Percentiles rank a stretch among this genome's conserved stretches.
Conservation (phyloP, 768 basidiomycete species). For the Inosperma sp. region DNA sequence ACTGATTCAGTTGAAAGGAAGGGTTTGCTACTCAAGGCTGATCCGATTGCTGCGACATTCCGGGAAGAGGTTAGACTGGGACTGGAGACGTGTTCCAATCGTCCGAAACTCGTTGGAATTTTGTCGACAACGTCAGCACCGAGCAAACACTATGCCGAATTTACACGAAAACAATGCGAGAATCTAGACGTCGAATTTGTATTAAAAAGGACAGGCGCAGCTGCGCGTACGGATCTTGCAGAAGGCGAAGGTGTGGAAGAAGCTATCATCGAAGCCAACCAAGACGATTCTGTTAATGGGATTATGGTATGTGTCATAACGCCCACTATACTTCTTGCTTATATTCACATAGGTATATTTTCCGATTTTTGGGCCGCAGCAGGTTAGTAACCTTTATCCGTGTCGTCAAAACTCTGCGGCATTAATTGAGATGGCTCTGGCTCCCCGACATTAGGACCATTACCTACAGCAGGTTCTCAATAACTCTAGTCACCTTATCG, state of each 20-base stretch:
- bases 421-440: background rate
- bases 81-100: constrained; percentile 31
- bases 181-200: constrained; percentile 85
- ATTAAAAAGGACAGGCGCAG: constrained; percentile 66
- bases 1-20: constrained; percentile 40
- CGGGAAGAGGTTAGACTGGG: constrained; percentile 60
- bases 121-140: constrained; percentile 80
- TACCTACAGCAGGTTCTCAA: constrained; percentile 84
- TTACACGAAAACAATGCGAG: constrained; percentile 88
- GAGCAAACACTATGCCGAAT: constrained; percentile 80
- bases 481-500: background rate
- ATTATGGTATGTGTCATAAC: constrained; percentile 71
- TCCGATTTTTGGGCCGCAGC: constrained; percentile 88
- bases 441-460: constrained; percentile 60
- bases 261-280: constrained; percentile 93
- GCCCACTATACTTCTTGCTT: constrained; percentile 10
- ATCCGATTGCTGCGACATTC: constrained; percentile 67
- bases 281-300: constrained; percentile 78
- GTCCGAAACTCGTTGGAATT: constrained; percentile 85
- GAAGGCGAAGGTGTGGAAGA: constrained; percentile 93
- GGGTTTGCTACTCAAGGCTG: constrained; percentile 76
- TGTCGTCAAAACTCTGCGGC: too few relatives aligned
- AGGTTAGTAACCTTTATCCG: constrained; percentile 45
- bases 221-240: constrained; percentile 47
- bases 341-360: constrained; percentile 74